These are phyloP conservation scores for Abrus precatorius DNA, from an alignment of 306 rosid species.

Conservation along the genomic window DNA sequence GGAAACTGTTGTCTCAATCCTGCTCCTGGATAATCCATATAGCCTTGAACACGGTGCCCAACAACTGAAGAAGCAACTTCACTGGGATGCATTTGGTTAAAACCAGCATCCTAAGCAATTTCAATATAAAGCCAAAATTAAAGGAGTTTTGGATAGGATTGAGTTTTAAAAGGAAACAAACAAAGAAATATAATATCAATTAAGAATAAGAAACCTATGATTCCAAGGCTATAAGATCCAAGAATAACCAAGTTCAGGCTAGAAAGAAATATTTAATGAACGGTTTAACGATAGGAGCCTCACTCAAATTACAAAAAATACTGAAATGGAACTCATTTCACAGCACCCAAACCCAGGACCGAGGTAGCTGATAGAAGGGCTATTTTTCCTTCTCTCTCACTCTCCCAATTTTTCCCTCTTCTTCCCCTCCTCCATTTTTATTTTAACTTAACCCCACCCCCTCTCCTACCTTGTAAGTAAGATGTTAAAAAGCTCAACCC, in stretches of 20 bases:
- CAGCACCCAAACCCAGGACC: constrained; percentile 18
- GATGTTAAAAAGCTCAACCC: not conserved
- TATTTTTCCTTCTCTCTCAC: not conserved
- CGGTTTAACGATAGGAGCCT: constrained; percentile 24
- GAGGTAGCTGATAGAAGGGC: not conserved
- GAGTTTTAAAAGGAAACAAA: constrained; percentile 22
- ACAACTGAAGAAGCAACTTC: constrained; percentile 71
- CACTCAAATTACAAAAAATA: constrained; percentile 30
- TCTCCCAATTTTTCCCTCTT: not conserved
- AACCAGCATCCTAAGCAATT: constrained; percentile 67
- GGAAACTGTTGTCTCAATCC: constrained; percentile 74
- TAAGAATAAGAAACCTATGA: not conserved
- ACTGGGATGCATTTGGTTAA: constrained; percentile 65
- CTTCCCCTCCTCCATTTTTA: not conserved
- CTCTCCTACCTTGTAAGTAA: not conserved
- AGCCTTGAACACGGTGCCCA: constrained; percentile 77
- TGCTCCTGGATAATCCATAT: constrained; percentile 72
- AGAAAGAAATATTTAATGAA: constrained; percentile 30
- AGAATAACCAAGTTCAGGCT: constrained; percentile 30
- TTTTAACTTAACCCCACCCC: not conserved
- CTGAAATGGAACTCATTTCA: constrained; percentile 11
- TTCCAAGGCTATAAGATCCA: constrained; percentile 36
- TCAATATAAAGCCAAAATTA: constrained; percentile 45
- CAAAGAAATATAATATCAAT: constrained; percentile 33
- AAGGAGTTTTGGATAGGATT: constrained; percentile 34